Base-by-base conservation (phyloP, 306 rosid genomes). In the Rosa lucieae region DNA sequence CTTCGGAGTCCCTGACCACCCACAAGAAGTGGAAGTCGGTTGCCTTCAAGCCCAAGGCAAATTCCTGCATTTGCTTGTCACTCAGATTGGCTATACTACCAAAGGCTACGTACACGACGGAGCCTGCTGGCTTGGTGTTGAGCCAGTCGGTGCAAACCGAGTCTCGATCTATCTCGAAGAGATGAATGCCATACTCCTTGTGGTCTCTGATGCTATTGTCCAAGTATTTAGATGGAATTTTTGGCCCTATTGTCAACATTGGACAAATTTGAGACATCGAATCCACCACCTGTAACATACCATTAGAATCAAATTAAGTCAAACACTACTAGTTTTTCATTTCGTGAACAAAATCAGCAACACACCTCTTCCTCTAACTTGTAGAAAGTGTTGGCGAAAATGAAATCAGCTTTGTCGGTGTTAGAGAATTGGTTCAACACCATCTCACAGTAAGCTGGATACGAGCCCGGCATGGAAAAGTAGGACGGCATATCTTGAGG, bases 341-440 rank as follows among this genome's bases (percentile, higher is more conserved):
- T 58, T 58, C 65, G 4, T 58, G 65, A n/a, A 56, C 6, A 58
- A 58, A 58, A 8, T 3, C 21, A 58, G 65, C 9, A 21, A 44
- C 63, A 5, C 5, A 89, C 95, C 95, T 86, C 80, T 29, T 79
- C 73, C 81, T 92, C 97, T 5, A 89, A 86, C 85, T 83, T 79
- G 77, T 87, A 79, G 84, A 90, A 83, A 43, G 95, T 81, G 67
- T 89, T 92, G 86, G 87, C 88, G 72, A 92, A 87, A 70, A 85
- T 2, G 62, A 83, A 59, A 79, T 89, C 92, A 37, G 93, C 93
- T 77, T 85, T 56, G 43, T 87, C 77, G 2, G 68, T 21, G 56
- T 87, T 90, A 15, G 82, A 82, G 37, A 75, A 90, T 40, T 90
- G 95, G 76, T 75, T 92, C 81, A 90, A 67, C 61, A 87, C 73